Conservation (phyloP, 2,329 filamentous ascomycete species). For the Macrophomina phaseolina region DNA sequence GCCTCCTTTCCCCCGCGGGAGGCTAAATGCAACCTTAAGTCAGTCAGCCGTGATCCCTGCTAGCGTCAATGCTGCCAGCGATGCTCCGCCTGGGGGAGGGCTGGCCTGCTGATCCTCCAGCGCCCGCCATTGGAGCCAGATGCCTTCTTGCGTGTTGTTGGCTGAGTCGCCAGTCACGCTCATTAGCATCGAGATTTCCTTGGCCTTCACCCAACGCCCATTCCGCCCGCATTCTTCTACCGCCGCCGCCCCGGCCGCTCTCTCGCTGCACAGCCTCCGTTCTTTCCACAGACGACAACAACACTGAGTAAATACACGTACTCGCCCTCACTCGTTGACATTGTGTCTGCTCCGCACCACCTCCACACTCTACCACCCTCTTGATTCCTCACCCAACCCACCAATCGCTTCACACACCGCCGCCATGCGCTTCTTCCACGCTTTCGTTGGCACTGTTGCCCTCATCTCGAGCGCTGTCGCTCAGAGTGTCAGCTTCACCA, state of each 20-base stretch:
- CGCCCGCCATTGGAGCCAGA: conserved; percentile 10
- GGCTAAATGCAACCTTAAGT: conserved; percentile 26
- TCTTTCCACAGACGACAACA: conserved; percentile 9
- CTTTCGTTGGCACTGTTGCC: conserved; percentile 52
- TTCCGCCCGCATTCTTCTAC: conserved; percentile 20
- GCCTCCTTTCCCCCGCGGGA: conserved; percentile 24
- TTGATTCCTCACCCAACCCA: conserved; percentile 20
- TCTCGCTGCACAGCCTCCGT: neutral
- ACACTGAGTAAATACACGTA: conserved; percentile 22
- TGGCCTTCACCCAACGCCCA: conserved; percentile 12
- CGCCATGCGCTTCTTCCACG: conserved; percentile 59
- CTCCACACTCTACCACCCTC: neutral
- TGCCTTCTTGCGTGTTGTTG: neutral
- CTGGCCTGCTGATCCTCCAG: conserved; percentile 18
- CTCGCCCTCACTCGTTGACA: neutral
- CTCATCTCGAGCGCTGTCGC: conserved; percentile 51
- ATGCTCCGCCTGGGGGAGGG: conserved; percentile 11
- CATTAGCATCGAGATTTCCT: conserved; percentile 23
- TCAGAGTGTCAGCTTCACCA: conserved; percentile 53
- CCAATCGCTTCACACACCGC: conserved; percentile 17
- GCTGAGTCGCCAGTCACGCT: conserved; percentile 22
- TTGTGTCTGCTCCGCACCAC: neutral
- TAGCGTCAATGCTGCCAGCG: neutral
- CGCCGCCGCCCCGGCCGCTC: neutral
- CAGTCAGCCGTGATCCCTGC: conserved; percentile 2